Conservation (phyloP, 352 stramenopile species). For the Phytophthora quininea region DNA sequence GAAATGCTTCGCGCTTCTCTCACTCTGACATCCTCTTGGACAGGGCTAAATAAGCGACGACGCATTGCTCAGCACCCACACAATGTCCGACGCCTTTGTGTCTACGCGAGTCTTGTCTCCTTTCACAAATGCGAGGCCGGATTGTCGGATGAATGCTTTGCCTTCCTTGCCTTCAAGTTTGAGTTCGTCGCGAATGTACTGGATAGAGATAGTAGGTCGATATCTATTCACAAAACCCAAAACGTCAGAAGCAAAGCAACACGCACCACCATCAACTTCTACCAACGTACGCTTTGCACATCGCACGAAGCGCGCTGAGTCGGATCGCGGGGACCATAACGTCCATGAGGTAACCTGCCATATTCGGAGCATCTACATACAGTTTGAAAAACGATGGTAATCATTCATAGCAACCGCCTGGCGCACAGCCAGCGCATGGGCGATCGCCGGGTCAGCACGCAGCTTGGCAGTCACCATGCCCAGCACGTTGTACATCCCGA, state of each 20-base stretch:
- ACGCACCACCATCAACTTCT: not conserved
- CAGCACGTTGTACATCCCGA: constrained; percentile 88
- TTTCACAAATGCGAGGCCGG: constrained; percentile 70
- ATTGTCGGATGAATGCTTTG: constrained; percentile 77
- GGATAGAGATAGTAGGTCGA: constrained; percentile 70
- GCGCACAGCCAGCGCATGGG: constrained; percentile 79
- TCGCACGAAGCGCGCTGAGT: constrained; percentile 79
- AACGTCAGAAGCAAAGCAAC: constrained; percentile 18
- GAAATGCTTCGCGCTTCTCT: not conserved
- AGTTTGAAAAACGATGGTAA: constrained; percentile 91
- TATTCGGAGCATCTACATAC: constrained; percentile 87
- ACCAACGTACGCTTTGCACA: constrained; percentile 87
- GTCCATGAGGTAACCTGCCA: constrained; percentile 92
- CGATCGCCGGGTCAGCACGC: constrained; percentile 58
- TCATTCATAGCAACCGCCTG: constrained; percentile 86
- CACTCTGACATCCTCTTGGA: not conserved
- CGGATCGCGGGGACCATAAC: constrained; percentile 84
- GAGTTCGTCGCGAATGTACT: constrained; percentile 77
- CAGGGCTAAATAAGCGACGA: constrained; percentile 83
- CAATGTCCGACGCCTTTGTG: constrained; percentile 84
- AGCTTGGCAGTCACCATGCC: constrained; percentile 56
- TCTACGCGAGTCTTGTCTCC: constrained; percentile 71
- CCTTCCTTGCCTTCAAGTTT: constrained; percentile 75
- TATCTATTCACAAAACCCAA: constrained; percentile 49
- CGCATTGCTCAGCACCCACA: constrained; percentile 80